Evolutionary conservation across 192 early-diverging fungal genomes (phyloP).

Genomic region (Coemansia sp.): DNA sequence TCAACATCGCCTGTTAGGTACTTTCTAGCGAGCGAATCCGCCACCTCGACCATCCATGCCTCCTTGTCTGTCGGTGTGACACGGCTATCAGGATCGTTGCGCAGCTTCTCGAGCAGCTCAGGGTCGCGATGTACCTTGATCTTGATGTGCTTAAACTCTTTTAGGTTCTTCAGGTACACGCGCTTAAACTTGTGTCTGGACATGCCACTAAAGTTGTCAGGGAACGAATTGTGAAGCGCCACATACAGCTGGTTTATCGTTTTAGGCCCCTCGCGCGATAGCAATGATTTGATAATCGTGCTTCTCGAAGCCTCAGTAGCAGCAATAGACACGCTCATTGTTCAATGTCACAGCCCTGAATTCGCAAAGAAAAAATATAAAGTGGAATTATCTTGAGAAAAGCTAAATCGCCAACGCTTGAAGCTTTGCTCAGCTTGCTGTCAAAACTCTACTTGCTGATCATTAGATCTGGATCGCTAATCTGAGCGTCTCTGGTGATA

Average conservation of each 20-base stretch:
- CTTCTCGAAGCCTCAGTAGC: slow-evolving; percentile 29
- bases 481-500: background rate
- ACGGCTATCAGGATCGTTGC: slow-evolving; percentile 27
- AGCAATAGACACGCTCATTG: slow-evolving; percentile 1
- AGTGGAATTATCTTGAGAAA: background rate
- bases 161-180: slow-evolving; percentile 41
- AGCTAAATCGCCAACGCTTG: background rate
- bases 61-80: slow-evolving; percentile 11
- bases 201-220: slow-evolving; percentile 30
- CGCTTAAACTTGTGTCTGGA: slow-evolving; percentile 39
- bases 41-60: slow-evolving; percentile 29
- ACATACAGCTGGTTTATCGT: slow-evolving; percentile 39
- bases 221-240: slow-evolving; percentile 16
- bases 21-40: slow-evolving; percentile 2
- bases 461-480: background rate
- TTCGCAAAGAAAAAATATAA: background rate
- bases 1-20: slow-evolving; percentile 14
- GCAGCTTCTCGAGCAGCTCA: slow-evolving; percentile 24
- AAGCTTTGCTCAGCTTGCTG: background rate
- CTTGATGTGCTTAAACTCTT: slow-evolving; percentile 32
- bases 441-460: background rate
- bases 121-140: slow-evolving; percentile 25
- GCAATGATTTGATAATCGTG: slow-evolving; percentile 40
- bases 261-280: slow-evolving; percentile 43
- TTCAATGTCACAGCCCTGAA: background rate